Percentiles rank a stretch among this genome's conserved stretches.
These are phyloP conservation scores for Dioscorea dumetorum DNA, from an alignment of 106 monocot genomes.

Conservation along the genomic window DNA sequence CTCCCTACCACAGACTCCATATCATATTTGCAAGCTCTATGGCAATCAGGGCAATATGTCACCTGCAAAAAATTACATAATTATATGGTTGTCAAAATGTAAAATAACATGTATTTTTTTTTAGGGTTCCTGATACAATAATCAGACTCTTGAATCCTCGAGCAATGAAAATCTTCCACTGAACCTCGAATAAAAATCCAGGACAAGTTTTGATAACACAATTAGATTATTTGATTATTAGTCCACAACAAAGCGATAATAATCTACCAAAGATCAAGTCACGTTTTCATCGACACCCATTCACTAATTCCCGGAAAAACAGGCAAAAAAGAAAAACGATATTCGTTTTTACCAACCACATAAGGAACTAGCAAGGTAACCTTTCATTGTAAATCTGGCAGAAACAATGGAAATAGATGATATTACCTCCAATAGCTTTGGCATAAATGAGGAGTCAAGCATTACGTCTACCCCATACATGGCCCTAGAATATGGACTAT, in stretches of 20 bases:
- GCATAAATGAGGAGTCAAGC: conserved; percentile 74
- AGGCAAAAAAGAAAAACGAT: not conserved
- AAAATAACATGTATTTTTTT: too few relatives aligned
- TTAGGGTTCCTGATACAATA: not conserved
- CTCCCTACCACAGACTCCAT: conserved; percentile 43
- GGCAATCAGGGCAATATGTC: conserved; percentile 75
- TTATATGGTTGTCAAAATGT: too few relatives aligned
- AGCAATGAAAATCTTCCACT: too few relatives aligned
- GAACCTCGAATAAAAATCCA: too few relatives aligned
- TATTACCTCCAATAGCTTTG: conserved; percentile 92
- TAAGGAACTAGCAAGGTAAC: not conserved
- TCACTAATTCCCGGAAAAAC: too few relatives aligned
- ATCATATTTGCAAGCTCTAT: conserved; percentile 75
- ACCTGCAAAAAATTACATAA: conserved; percentile 30
- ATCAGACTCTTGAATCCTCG: too few relatives aligned
- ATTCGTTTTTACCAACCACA: not conserved
- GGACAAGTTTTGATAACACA: too few relatives aligned
- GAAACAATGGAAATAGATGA: not conserved
- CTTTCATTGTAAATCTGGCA: not conserved
- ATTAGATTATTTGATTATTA: too few relatives aligned
- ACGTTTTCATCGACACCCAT: too few relatives aligned
- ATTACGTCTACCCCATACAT: conserved; percentile 98
- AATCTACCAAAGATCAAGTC: too few relatives aligned
- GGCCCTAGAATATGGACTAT: conserved; percentile 68
- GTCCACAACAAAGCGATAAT: too few relatives aligned